A percentile compares a stretch with the other conserved stretches of the same genome.
These are phyloP conservation scores for Chaetomiaceae sp. DNA, from an alignment of 2,329 filamentous ascomycete genomes.

Conservation along the genomic window DNA sequence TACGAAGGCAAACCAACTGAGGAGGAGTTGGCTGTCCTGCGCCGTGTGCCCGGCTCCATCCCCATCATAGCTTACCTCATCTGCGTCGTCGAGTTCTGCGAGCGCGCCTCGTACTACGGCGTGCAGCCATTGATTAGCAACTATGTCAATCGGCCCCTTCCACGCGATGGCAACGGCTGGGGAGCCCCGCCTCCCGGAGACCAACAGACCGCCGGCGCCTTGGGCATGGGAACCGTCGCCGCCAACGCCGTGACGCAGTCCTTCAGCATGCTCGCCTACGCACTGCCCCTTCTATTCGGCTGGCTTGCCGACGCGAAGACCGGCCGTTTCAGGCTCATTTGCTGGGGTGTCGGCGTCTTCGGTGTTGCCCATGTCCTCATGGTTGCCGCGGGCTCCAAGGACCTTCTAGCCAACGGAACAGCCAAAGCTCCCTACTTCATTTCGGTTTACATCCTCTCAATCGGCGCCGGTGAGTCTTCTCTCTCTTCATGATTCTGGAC, in stretches of 20 bases:
- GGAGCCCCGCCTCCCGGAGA: conserved; percentile 39
- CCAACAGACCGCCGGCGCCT: conserved; percentile 52
- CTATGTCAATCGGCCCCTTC: conserved; percentile 58
- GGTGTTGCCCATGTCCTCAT: conserved; percentile 66
- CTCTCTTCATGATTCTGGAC: not conserved
- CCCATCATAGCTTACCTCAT: conserved; percentile 52
- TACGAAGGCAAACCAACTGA: conserved; percentile 41
- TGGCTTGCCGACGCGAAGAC: conserved; percentile 63
- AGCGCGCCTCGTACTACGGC: conserved; percentile 59
- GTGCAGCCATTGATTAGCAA: conserved; percentile 53
- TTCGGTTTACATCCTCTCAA: conserved; percentile 48
- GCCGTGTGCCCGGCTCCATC: conserved; percentile 49
- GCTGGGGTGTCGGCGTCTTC: conserved; percentile 62
- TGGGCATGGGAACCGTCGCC: conserved; percentile 53
- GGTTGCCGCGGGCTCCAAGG: conserved; percentile 52
- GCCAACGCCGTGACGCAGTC: conserved; percentile 50
- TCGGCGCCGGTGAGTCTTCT: conserved; percentile 58
- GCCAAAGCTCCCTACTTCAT: conserved; percentile 56
- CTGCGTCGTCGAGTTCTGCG: conserved; percentile 56
- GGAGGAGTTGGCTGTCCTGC: conserved; percentile 49
- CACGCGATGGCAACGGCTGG: conserved; percentile 44
- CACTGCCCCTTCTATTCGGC: conserved; percentile 51
- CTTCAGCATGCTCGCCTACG: conserved; percentile 55
- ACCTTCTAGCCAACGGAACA: conserved; percentile 41
- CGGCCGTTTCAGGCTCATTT: conserved; percentile 69